phyloP scores from a whole-genome alignment of 208 protist genomes.

The Wallacemonas sp. region DNA sequence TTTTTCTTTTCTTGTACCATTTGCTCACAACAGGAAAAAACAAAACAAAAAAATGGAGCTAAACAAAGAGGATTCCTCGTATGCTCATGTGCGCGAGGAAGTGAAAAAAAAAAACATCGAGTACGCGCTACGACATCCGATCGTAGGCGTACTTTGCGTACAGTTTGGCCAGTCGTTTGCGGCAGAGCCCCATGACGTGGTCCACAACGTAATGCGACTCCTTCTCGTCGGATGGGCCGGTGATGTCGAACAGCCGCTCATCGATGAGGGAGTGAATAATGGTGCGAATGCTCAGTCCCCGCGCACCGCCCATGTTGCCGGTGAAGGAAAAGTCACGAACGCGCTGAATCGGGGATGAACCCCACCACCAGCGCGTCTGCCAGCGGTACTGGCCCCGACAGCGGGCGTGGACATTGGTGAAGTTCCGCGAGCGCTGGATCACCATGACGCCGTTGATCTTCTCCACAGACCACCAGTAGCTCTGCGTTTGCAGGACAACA shows the following conservation, averaged over 20 bases:
- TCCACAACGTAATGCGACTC: conserved; percentile 16
- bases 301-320: conserved; percentile 15
- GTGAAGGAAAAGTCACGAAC: conserved; percentile 7
- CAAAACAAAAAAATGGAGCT: not conserved
- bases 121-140: not conserved
- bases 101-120: conserved; percentile 19
- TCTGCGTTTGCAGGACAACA: conserved; percentile 48
- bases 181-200: conserved; percentile 31
- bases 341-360: conserved; percentile 29
- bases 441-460: conserved; percentile 42
- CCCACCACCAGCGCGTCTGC: conserved; percentile 34
- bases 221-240: not conserved
- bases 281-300: conserved; percentile 11
- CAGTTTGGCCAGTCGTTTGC: not conserved
- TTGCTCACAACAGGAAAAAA: not conserved
- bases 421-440: conserved; percentile 55
- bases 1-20: too few species aligned
- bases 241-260: conserved; percentile 21
- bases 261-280: conserved; percentile 33
- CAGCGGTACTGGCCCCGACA: conserved; percentile 51
- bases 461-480: conserved; percentile 68
- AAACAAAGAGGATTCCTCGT: not conserved
- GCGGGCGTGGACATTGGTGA: conserved; percentile 51
- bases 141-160: conserved; percentile 6
- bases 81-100: not conserved